Evolutionary conservation across 192 early-diverging fungal genomes (phyloP).

Genomic region (Umbelopsis sp.): DNA sequence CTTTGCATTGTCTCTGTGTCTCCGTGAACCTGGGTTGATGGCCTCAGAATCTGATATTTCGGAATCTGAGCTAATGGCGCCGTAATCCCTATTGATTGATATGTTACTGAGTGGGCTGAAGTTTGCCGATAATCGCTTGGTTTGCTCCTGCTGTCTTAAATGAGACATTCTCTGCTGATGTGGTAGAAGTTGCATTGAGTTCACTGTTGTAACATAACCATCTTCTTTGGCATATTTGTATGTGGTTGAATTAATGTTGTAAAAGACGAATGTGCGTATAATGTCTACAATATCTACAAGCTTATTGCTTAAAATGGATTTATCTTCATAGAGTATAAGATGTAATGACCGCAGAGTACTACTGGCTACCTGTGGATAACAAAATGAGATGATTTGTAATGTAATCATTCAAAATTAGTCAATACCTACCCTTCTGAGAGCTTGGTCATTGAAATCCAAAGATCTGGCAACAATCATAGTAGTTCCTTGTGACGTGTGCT

Average conservation of each 20-base stretch:
- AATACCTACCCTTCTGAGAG: slow-evolving; percentile 29
- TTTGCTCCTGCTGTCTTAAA: slow-evolving; percentile 8
- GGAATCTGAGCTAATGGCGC: slow-evolving; percentile 48
- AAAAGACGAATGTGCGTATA: slow-evolving; percentile 52
- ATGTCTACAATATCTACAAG: slow-evolving; percentile 48
- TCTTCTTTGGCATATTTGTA: background rate
- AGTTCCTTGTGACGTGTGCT: slow-evolving; percentile 15
- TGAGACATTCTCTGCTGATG: slow-evolving; percentile 9
- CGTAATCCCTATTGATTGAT: background rate
- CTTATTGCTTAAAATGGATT: slow-evolving; percentile 38
- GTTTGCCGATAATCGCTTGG: background rate
- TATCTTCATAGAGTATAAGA: slow-evolving; percentile 53
- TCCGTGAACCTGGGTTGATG: slow-evolving; percentile 11
- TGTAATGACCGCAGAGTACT: slow-evolving; percentile 58
- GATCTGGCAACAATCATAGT: slow-evolving; percentile 20
- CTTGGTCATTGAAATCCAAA: slow-evolving; percentile 32
- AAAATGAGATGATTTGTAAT: background rate
- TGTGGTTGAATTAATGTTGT: slow-evolving; percentile 27
- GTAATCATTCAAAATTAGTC: background rate
- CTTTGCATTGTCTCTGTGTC: slow-evolving; percentile 46
- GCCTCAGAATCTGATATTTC: slow-evolving; percentile 54
- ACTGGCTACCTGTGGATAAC: slow-evolving; percentile 42
- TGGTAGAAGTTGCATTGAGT: background rate
- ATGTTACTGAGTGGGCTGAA: background rate
- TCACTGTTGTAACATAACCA: background rate